A percentile compares a stretch with the other conserved stretches of the same genome.
Conservation (phyloP, 495 filamentous ascomycete species). For the Xylaria venustula region DNA sequence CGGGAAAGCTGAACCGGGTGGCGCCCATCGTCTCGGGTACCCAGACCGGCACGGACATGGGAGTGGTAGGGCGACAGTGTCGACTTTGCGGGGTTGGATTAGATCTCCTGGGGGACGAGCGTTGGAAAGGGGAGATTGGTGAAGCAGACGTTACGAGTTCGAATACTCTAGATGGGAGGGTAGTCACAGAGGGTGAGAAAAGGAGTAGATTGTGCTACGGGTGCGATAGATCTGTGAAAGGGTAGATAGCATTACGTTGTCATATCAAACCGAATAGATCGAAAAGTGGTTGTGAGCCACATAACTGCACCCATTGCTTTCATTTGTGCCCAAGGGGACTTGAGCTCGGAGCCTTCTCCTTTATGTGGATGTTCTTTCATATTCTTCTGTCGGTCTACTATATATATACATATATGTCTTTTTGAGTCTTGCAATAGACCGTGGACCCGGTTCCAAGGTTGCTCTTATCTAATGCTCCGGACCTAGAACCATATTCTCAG, state of each 20-base stretch:
- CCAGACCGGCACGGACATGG: background rate
- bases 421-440: background rate
- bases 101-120: conserved; percentile 45
- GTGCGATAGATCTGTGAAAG: conserved; percentile 48
- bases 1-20: conserved; percentile 63
- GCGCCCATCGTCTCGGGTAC: conserved; percentile 1
- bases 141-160: background rate
- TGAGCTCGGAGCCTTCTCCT: no score
- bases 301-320: no score
- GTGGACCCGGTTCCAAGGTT: no score
- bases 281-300: no score
- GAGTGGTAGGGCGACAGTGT: conserved; percentile 24
- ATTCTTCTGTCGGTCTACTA: background rate
- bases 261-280: no score
- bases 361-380: no score
- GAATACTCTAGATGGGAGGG: conserved; percentile 9
- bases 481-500: background rate
- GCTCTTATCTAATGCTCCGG: background rate
- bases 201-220: conserved; percentile 48
- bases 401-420: background rate
- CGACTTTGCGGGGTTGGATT: conserved; percentile 52
- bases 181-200: background rate
- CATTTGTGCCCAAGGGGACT: no score
- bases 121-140: conserved; percentile 52
- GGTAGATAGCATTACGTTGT: conserved; percentile 18